Evolutionary conservation across 1,139 yeast species (phyloP), one percentile per base, ranked within the genome.

Genomic region (Yamadazyma sp.): DNA sequence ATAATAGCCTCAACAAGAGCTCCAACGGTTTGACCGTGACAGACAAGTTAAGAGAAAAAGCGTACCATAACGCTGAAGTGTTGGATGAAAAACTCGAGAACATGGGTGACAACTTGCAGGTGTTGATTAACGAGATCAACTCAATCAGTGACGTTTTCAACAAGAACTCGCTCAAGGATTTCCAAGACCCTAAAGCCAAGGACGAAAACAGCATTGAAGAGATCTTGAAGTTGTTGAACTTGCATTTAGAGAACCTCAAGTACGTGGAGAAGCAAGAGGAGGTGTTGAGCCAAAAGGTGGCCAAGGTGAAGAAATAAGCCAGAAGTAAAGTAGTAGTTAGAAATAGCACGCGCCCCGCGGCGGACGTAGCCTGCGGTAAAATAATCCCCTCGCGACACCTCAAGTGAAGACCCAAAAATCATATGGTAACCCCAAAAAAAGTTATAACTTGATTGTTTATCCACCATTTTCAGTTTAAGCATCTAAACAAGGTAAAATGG

Each of bases 11-110:
- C 20, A 36, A 42, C 23, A 41, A 42, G 17, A 49, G 45, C 26
- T 30, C 37, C 8, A 41, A 33, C 11, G 43, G 40, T 11, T 57
- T 69, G 35, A 67, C 66, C 47, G 67, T 66, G n/a, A 69, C 77
- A 31, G 98, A 92, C 58, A 88, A 86, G 60, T 87, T 89, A 55
- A 81, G 98, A 53, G 94, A 86, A 56, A 86, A 85, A 55, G 95
- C 96, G 0, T 92, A 91, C 59, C 82, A 80, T 49, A 77, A 89
- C 31, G 98, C 98, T 0, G 95, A 91, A 56, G 70, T 81, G 39
- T 69, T 92, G 48, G 95, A 88, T 56, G 92, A 84, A 52, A 86
- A 86, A 58, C 69, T 92, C 47, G 95, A 86, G 50, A 67, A 75
- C 15, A 70, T 92, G 58, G 95, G 95, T 12, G 73, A 79, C 33